These are phyloP conservation scores for Xylaria sp. DNA, from an alignment of 2,329 filamentous ascomycete genomes.

Conservation along the genomic window DNA sequence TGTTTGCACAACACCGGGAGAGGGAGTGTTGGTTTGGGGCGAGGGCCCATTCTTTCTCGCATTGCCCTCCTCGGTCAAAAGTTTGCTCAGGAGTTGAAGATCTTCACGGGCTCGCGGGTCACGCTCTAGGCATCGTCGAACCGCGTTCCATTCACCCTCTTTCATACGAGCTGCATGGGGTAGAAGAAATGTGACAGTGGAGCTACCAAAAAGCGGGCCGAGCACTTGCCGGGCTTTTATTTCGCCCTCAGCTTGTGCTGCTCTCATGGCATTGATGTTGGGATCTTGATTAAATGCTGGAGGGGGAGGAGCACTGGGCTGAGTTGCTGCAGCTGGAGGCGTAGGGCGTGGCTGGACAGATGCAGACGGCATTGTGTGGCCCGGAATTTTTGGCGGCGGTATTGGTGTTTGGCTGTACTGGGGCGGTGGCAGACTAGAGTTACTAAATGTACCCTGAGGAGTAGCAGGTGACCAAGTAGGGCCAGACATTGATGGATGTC, in stretches of 20 bases:
- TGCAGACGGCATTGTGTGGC: slow-evolving; percentile 44
- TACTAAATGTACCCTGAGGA: slow-evolving; percentile 52
- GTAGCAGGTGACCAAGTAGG: slow-evolving; percentile 66
- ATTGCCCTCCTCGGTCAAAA: slow-evolving; percentile 63
- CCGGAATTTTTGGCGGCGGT: slow-evolving; percentile 49
- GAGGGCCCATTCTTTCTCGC: slow-evolving; percentile 46
- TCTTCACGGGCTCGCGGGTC: slow-evolving; percentile 75
- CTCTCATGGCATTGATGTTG: slow-evolving; percentile 54
- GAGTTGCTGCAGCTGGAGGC: slow-evolving; percentile 23
- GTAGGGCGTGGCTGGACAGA: slow-evolving; percentile 31
- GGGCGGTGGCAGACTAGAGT: slow-evolving; percentile 38
- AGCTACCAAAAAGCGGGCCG: slow-evolving; percentile 69
- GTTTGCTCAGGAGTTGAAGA: slow-evolving; percentile 64
- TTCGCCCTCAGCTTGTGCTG: slow-evolving; percentile 63
- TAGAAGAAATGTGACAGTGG: slow-evolving; percentile 76
- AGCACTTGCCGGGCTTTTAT: slow-evolving; percentile 71
- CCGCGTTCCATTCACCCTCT: slow-evolving; percentile 77
- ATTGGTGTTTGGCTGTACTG: slow-evolving; percentile 51
- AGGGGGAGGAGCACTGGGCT: slow-evolving; percentile 37
- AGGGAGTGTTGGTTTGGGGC: slow-evolving; percentile 40
- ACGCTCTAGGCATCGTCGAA: slow-evolving; percentile 73
- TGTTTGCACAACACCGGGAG: slow-evolving; percentile 49
- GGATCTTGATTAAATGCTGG: slow-evolving; percentile 49
- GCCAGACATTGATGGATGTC: slow-evolving; percentile 62
- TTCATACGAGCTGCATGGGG: slow-evolving; percentile 76